Conservation (phyloP, 495 filamentous ascomycete genomes). For the Xylona heveae region DNA sequence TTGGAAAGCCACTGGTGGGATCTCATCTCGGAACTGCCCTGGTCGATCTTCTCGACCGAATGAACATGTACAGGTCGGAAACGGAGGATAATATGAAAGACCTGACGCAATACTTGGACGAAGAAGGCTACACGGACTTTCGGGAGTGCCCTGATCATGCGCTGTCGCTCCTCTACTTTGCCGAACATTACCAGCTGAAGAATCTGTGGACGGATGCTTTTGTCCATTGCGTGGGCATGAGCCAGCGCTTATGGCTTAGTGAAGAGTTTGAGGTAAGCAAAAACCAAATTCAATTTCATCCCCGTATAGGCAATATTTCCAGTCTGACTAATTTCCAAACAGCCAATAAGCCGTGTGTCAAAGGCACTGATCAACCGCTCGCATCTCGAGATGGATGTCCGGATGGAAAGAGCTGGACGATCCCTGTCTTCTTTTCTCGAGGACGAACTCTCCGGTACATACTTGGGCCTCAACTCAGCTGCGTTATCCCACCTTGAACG, state of each 20-base stretch:
- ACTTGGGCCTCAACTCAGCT: slow-evolving; percentile 29
- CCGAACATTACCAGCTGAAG: slow-evolving; percentile 32
- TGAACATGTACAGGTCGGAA: slow-evolving; percentile 29
- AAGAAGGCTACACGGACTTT: slow-evolving; percentile 39
- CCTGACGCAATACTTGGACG: slow-evolving; percentile 31
- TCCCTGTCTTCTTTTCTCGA: slow-evolving; percentile 36
- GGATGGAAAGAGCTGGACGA: slow-evolving; percentile 23
- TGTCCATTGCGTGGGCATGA: slow-evolving; percentile 47
- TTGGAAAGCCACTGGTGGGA: slow-evolving; percentile 37
- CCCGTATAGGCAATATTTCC: neutral
- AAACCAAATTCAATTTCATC: neutral
- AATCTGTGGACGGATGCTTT: slow-evolving; percentile 41
- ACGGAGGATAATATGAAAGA: slow-evolving; percentile 26
- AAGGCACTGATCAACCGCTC: slow-evolving; percentile 37
- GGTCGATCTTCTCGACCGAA: slow-evolving; percentile 31
- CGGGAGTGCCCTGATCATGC: slow-evolving; percentile 35
- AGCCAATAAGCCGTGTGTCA: slow-evolving; percentile 30
- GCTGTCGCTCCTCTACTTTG: slow-evolving; percentile 33
- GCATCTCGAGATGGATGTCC: slow-evolving; percentile 37
- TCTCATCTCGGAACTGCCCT: slow-evolving; percentile 31
- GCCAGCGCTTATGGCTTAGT: slow-evolving; percentile 24
- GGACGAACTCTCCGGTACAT: slow-evolving; percentile 31
- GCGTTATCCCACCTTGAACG: slow-evolving; percentile 35
- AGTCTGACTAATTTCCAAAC: slow-evolving; percentile 5
- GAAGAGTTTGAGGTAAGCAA: slow-evolving; percentile 31